phyloP scores from a whole-genome alignment of 2,329 filamentous ascomycete genomes.

The Cordyceps cateniannulata region DNA sequence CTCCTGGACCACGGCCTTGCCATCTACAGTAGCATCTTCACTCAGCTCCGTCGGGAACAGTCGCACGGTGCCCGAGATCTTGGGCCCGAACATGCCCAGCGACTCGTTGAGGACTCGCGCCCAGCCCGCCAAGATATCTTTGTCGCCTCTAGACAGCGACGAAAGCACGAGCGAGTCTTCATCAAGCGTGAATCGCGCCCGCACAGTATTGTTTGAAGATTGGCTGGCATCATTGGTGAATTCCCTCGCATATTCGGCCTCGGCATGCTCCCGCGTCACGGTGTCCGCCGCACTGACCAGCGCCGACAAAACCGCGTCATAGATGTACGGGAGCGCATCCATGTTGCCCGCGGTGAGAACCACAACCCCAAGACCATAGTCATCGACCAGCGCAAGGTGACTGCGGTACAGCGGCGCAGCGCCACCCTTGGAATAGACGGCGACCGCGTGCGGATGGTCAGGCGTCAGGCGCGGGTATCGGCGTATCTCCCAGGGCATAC shows the following conservation, averaged over 20 bases:
- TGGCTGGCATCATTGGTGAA: constrained; percentile 1
- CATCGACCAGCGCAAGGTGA: constrained; percentile 29
- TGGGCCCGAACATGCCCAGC: constrained; percentile 20
- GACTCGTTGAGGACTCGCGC: constrained; percentile 18
- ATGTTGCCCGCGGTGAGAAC: constrained; percentile 14
- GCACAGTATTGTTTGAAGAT: constrained; percentile 4
- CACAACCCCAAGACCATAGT: constrained; percentile 23
- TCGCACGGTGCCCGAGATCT: constrained; percentile 17
- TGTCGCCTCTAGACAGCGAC: constrained; percentile 18
- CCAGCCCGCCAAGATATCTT: constrained; percentile 18
- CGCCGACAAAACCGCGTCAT: constrained; percentile 22
- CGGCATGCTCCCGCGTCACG: constrained; percentile 21
- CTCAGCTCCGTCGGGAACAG: constrained; percentile 22
- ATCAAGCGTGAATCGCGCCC: constrained; percentile 19
- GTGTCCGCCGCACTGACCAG: constrained; percentile 24
- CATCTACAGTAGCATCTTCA: constrained; percentile 12
- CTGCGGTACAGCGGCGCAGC: constrained; percentile 28
- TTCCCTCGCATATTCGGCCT: constrained; percentile 16
- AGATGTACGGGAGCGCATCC: constrained; percentile 21
- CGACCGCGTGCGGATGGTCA: constrained; percentile 24
- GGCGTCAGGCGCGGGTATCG: constrained; percentile 22
- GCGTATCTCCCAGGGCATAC: constrained; percentile 33
- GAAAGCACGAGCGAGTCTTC: constrained; percentile 20
- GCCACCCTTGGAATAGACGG: constrained; percentile 29
- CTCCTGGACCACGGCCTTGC: constrained; percentile 15